Percentiles rank a stretch among this genome's conserved stretches.
These are phyloP conservation scores for Globisporangium alternatum DNA, from an alignment of 352 stramenopile species.

Conservation along the genomic window DNA sequence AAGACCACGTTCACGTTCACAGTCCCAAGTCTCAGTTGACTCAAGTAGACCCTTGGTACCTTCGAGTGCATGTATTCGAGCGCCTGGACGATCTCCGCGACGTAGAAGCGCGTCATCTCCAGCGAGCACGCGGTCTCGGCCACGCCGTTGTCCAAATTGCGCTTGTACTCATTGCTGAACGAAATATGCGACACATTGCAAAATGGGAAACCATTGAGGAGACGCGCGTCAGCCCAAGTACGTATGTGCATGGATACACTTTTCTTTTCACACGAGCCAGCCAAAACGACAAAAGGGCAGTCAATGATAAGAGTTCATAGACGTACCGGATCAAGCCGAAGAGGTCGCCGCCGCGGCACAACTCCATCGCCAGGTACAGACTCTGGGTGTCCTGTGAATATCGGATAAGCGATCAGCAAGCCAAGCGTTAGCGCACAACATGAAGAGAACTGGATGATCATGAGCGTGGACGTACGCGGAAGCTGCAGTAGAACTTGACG, in stretches of 20 bases:
- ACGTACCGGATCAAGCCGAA: conserved; percentile 74
- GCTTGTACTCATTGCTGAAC: conserved; percentile 41
- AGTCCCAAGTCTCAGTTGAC: too few relatives aligned
- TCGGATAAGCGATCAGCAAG: conserved; percentile 13
- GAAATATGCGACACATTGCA: conserved; percentile 17
- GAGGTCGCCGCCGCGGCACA: conserved; percentile 81
- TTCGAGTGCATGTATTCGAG: conserved; percentile 94
- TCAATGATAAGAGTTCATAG: not conserved
- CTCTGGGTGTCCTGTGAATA: conserved; percentile 71
- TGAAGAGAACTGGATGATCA: not conserved
- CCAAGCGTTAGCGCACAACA: not conserved
- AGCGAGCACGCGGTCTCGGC: conserved; percentile 62
- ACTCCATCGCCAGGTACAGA: conserved; percentile 88
- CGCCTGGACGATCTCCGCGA: conserved; percentile 90
- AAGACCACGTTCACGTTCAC: too few relatives aligned
- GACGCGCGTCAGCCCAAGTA: conserved; percentile 1
- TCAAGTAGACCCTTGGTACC: conserved; percentile 27
- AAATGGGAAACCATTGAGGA: not conserved
- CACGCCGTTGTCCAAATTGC: conserved; percentile 55
- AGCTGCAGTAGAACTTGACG: conserved; percentile 88
- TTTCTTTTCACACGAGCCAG: not conserved
- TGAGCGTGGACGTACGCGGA: conserved; percentile 41
- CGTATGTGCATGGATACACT: conserved; percentile 9
- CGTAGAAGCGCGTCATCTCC: conserved; percentile 88
- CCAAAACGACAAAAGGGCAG: not conserved